These are phyloP conservation scores for Colletotrichum camelliae DNA, from an alignment of 2,329 filamentous ascomycete genomes.

Conservation along the genomic window DNA sequence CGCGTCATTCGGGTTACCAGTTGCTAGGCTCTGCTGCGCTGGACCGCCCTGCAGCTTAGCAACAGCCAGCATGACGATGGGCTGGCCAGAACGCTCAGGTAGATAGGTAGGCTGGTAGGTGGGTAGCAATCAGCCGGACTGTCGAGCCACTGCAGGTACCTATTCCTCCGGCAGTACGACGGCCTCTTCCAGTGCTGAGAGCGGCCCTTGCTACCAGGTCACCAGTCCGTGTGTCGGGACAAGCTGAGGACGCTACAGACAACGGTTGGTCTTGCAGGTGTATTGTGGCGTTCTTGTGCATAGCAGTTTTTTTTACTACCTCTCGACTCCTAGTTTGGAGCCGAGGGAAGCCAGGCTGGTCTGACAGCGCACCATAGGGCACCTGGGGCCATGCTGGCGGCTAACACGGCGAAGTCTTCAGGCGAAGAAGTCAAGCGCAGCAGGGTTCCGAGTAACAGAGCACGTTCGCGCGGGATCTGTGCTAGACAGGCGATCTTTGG, in stretches of 20 bases:
- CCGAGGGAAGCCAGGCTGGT: background rate
- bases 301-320: background rate
- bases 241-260: background rate
- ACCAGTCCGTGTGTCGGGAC: slow-evolving; percentile 7
- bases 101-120: background rate
- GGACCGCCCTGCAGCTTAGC: background rate
- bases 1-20: background rate
- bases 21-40: background rate
- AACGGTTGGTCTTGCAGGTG: background rate
- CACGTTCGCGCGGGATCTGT: slow-evolving; percentile 8
- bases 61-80: background rate
- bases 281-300: background rate
- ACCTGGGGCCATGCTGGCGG: background rate
- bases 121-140: slow-evolving; percentile 2
- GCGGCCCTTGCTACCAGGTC: slow-evolving; percentile 4
- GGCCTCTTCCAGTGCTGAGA: slow-evolving; percentile 2
- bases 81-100: background rate
- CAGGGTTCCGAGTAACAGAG: background rate
- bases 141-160: slow-evolving; percentile 12
- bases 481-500: background rate
- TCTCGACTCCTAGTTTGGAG: background rate
- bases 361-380: slow-evolving; percentile 9
- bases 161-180: slow-evolving; percentile 15
- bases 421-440: background rate
- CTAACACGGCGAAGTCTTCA: background rate